phyloP scores from a whole-genome alignment of 2,329 filamentous ascomycete genomes.

The Pseudocercospora vitis region DNA sequence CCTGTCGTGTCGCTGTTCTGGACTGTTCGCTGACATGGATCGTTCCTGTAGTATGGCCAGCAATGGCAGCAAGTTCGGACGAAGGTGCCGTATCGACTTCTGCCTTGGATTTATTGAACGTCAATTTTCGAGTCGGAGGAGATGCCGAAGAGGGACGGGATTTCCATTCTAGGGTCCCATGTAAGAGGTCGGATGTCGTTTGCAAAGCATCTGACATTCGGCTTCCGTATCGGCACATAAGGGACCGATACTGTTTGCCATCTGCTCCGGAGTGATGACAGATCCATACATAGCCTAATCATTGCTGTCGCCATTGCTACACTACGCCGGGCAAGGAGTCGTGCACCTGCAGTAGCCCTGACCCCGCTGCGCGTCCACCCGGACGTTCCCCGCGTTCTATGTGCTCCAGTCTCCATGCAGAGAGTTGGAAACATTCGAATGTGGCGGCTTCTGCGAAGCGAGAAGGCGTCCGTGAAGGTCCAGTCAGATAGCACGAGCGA shows the following conservation, averaged over 20 bases:
- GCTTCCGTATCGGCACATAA: too few species aligned
- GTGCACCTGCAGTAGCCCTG: constrained; percentile 4
- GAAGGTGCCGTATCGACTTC: constrained; percentile 30
- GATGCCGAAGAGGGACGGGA: background rate
- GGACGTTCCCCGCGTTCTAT: background rate
- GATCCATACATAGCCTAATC: background rate
- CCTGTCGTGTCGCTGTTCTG: constrained; percentile 5
- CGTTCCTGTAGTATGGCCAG: constrained; percentile 25
- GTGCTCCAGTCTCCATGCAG: background rate
- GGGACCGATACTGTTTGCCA: too few species aligned
- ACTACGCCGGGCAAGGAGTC: background rate
- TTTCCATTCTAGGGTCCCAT: background rate
- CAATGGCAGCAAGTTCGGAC: constrained; percentile 28
- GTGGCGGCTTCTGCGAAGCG: constrained; percentile 2
- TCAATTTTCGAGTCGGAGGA: background rate
- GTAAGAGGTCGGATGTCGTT: background rate
- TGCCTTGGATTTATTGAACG: constrained; percentile 33
- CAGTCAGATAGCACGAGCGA: background rate
- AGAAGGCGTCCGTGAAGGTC: background rate
- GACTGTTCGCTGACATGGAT: constrained; percentile 5
- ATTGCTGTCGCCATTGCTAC: background rate
- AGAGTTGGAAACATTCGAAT: constrained; percentile 6
- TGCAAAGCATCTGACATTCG: too few species aligned
- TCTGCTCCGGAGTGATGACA: background rate
- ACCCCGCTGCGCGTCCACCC: background rate